Evolutionary conservation across 2,329 filamentous ascomycete genomes (phyloP), one percentile per base, ranked within the genome.

Genomic region (Stemphylium lycopersici): DNA sequence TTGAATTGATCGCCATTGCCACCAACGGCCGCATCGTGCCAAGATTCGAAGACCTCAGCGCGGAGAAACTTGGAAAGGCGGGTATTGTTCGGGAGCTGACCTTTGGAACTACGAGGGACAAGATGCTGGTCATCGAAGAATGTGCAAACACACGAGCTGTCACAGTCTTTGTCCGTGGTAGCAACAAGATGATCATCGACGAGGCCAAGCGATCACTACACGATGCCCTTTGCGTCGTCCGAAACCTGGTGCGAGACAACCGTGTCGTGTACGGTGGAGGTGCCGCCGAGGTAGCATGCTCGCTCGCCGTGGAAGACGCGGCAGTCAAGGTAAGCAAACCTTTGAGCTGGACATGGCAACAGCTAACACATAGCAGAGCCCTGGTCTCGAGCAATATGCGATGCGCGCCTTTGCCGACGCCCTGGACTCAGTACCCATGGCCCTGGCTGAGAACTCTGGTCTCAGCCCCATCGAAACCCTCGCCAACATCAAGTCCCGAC

Each of bases 101-200:
- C 24, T 99, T 99, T 71, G 95, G 95, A 69, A 99, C 95, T 1
- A 99, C 95, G 38, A 86, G 95, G 72, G 95, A 99, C 79, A 98
- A 99, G 86, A 99, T 99, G 95, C 83, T 99, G 68, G 91, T 99
- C 52, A 99, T 99, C 68, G 96, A 99, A 80, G 95, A 99, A 79
- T 99, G 95, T 74, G 95, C 96, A 71, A 99, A 99, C 81, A 96
- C 91, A 54, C 84, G 95, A 69, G 95, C 95, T 39, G 96, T 99
- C 56, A 99, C 95, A 2, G 87, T 96, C 50, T 99, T 99, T 77
- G 90, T 99, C 56, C 85, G 95, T 71, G 95, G 95, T 71, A 96
- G 92, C 83, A 99, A 99, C 85, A 99, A 98, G 84, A 99, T 99
- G 95, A 96, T 99, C 76, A 98, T 99, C 75, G 96, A 99, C 73